Percentiles rank a stretch among this genome's conserved stretches.
phyloP scores from a whole-genome alignment of 345 rosid genomes.

The Microthlaspi erraticum region DNA sequence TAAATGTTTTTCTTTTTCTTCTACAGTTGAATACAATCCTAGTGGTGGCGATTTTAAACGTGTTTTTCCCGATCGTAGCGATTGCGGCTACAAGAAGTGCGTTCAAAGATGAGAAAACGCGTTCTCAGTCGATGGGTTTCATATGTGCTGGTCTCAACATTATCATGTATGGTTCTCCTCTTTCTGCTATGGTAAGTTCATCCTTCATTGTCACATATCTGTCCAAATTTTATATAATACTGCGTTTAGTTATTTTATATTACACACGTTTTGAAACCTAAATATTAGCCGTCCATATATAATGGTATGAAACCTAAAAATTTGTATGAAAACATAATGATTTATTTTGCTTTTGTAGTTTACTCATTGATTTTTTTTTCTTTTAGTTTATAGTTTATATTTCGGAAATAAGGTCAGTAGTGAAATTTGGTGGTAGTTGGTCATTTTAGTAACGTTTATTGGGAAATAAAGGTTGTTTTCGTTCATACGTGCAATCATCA shows the following conservation, averaged over 20 bases:
- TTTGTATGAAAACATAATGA: slow-evolving; percentile 16
- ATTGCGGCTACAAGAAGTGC: slow-evolving; percentile 49
- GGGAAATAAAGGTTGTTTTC: slow-evolving; percentile 8
- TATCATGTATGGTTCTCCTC: slow-evolving; percentile 75
- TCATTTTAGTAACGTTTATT: not conserved
- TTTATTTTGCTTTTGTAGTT: not conserved
- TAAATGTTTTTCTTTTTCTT: slow-evolving; percentile 25
- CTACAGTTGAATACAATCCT: slow-evolving; percentile 50
- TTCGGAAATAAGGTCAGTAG: not conserved
- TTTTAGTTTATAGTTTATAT: not conserved
- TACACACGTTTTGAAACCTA: slow-evolving; percentile 29
- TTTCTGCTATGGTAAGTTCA: slow-evolving; percentile 72
- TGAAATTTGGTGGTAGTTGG: slow-evolving; percentile 16
- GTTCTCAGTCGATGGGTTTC: slow-evolving; percentile 60
- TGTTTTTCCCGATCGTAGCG: slow-evolving; percentile 57
- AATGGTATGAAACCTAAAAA: not conserved
- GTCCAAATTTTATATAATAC: not conserved
- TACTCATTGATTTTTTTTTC: not conserved
- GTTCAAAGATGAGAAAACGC: slow-evolving; percentile 49
- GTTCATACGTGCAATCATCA: slow-evolving; percentile 26
- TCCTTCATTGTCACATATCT: slow-evolving; percentile 1
- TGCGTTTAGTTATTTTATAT: slow-evolving; percentile 1
- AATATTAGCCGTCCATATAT: slow-evolving; percentile 13
- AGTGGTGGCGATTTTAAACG: slow-evolving; percentile 52
- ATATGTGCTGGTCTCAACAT: slow-evolving; percentile 63